Evolutionary conservation across 495 filamentous ascomycete species (phyloP).

Genomic region (Sordaria brevicollis): DNA sequence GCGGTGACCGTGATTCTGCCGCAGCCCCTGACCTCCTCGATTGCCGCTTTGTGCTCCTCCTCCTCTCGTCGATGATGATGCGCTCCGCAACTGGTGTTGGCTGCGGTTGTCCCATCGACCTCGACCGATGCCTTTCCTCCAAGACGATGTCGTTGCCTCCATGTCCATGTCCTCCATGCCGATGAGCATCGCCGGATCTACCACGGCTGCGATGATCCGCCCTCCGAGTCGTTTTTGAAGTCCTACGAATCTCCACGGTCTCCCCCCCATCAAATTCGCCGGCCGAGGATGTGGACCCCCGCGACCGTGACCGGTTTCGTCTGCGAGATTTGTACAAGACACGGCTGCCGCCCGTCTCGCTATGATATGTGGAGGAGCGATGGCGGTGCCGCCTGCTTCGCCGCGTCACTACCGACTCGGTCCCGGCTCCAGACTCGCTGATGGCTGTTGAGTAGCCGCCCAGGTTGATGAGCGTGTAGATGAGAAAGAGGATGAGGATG

Average conservation of each 20-base stretch:
- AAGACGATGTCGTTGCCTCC: conserved; percentile 6
- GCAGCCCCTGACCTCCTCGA: conserved; percentile 12
- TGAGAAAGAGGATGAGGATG: conserved; percentile 61
- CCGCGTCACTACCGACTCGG: conserved; percentile 28
- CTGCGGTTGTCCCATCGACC: conserved; percentile 5
- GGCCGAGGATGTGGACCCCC: neutral
- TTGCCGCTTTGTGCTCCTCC: conserved; percentile 19
- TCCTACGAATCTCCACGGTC: conserved; percentile 29
- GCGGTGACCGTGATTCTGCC: neutral
- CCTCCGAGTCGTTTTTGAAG: conserved; percentile 8
- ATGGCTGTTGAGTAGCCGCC: conserved; percentile 15
- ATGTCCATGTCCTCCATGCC: conserved; percentile 25
- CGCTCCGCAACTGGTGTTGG: conserved; percentile 25
- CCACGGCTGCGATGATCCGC: conserved; percentile 23
- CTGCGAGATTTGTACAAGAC: neutral
- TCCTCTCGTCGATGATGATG: conserved; percentile 36
- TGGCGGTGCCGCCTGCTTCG: conserved; percentile 16
- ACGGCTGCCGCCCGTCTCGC: neutral
- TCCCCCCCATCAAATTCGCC: conserved; percentile 12
- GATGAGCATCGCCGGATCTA: conserved; percentile 23
- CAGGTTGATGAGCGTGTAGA: conserved; percentile 58
- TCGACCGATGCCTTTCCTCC: conserved; percentile 10
- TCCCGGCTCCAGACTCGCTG: conserved; percentile 17
- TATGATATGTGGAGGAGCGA: conserved; percentile 5
- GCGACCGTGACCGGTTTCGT: neutral